phyloP scores from a whole-genome alignment of 2,329 filamentous ascomycete genomes.

The Didymella pinodella region DNA sequence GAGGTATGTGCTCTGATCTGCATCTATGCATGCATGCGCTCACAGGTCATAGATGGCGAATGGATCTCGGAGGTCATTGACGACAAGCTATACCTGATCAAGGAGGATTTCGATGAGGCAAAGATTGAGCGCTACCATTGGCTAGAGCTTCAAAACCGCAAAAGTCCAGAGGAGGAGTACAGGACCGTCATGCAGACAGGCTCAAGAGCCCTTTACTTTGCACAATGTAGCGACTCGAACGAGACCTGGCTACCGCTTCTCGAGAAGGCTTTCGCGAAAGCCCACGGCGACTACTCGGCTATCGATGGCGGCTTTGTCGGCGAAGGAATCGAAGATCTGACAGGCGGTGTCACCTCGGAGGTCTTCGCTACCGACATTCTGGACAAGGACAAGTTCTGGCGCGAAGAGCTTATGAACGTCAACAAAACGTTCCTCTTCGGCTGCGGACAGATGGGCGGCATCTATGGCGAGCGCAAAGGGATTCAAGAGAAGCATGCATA shows the following conservation, averaged over 20 bases:
- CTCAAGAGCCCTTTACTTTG: conserved; percentile 80
- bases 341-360: conserved; percentile 74
- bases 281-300: conserved; percentile 78
- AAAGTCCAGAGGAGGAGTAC: conserved; percentile 75
- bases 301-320: conserved; percentile 78
- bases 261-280: conserved; percentile 86
- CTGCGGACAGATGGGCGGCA: conserved; percentile 71
- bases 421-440: conserved; percentile 82
- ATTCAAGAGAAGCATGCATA: conserved; percentile 63
- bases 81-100: conserved; percentile 86
- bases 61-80: conserved; percentile 94
- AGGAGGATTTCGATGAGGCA: conserved; percentile 78
- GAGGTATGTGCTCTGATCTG: conserved; percentile 56
- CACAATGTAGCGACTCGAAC: conserved; percentile 75
- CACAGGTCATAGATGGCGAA: conserved; percentile 70
- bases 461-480: conserved; percentile 63
- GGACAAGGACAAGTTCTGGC: conserved; percentile 84
- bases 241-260: conserved; percentile 84
- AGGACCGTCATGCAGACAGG: conserved; percentile 74
- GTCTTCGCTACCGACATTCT: conserved; percentile 74
- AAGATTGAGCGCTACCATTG: conserved; percentile 77
- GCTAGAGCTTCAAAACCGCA: conserved; percentile 74
- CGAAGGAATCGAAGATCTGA: conserved; percentile 67
- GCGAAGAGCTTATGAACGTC: conserved; percentile 78
- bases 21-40: conserved; percentile 26